Evolutionary conservation across 169 alveolate genomes (phyloP), one percentile per base, ranked within the genome.

Genomic region (Toxoplasma gondii): DNA sequence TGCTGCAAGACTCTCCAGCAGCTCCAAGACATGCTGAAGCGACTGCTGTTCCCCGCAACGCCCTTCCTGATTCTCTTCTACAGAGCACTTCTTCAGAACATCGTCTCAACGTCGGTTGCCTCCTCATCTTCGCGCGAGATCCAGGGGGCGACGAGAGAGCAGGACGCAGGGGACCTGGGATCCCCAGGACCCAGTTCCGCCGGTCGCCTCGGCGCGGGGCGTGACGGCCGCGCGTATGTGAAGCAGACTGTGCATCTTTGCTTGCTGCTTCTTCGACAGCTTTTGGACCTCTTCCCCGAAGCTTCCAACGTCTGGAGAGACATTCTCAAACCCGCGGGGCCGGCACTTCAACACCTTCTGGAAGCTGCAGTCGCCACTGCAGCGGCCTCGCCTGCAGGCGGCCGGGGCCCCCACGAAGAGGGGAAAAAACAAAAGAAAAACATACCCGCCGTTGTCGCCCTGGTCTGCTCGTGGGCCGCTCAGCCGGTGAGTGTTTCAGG

Each of bases 301-400:
- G 58, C 69, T 43, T 88, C 83, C 24, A 88, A 17, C 22, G 45
- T 88, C 22, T 92, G 95, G 95, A 45, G 84, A 39, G 84, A 54
- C 41, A 67, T 92, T 36, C 92, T 92, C 70, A 19, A 69, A 0
- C 93, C 92, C 29, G 95, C 93, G 29, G 92, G 87, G 36, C 70
- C 88, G 27, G 90, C 93, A 27, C 67, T 92, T 58, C 95, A 92
- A 80, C 93, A 44, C 19, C 95, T 92, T 39, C 95, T 92, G 19
- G 78, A 91, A 17, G 92, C 95, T 1, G 95, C 95, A 22, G 92
- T 92, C 69, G 95, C 88, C 36, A 92, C 95, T 49, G 95, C 92
- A 27, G 95, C 95, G 22, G 88, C 95, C 2, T n/a, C 92, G 19
- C 95, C 95, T 24, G 90, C 24, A 29, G n/a, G 64, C 90, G 44